Evolutionary conservation across 2,329 filamentous ascomycete genomes (phyloP).

Genomic region (Nemania serpens): DNA sequence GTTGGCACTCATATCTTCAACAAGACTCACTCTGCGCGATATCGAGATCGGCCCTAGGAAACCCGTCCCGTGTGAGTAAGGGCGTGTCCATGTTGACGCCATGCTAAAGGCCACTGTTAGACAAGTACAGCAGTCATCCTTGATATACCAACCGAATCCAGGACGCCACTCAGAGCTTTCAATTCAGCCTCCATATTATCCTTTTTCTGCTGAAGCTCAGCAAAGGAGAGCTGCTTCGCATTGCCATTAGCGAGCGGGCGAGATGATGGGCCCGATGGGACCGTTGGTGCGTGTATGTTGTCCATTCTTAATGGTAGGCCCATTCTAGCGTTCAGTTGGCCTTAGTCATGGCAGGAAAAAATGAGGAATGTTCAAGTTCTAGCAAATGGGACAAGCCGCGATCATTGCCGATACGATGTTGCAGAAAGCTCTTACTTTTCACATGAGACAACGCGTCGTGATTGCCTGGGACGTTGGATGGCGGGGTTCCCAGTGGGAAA

Average conservation of each 20-base stretch:
- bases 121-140: slow-evolving; percentile 13
- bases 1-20: background rate
- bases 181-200: slow-evolving; percentile 85
- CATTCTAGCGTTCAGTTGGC: slow-evolving; percentile 31
- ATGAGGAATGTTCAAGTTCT: too few relatives aligned
- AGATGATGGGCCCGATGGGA: slow-evolving; percentile 76
- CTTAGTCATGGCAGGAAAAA: slow-evolving; percentile 4
- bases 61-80: slow-evolving; percentile 87
- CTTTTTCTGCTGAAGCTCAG: slow-evolving; percentile 83
- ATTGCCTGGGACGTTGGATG: too few relatives aligned
- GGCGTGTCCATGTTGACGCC: slow-evolving; percentile 89
- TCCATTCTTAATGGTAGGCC: slow-evolving; percentile 53
- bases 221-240: slow-evolving; percentile 68
- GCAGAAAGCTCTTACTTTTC: too few relatives aligned
- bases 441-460: too few relatives aligned
- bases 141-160: slow-evolving; percentile 74
- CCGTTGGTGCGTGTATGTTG: slow-evolving; percentile 62
- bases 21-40: slow-evolving; percentile 79
- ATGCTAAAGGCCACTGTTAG: slow-evolving; percentile 62
- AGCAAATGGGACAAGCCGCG: too few relatives aligned
- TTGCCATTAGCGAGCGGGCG: slow-evolving; percentile 64
- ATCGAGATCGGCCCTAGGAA: slow-evolving; percentile 90
- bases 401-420: too few relatives aligned
- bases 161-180: slow-evolving; percentile 78
- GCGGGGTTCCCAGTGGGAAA: too few relatives aligned